phyloP scores from a whole-genome alignment of 2,329 filamentous ascomycete species.

The Zasmidium citrigriseum region DNA sequence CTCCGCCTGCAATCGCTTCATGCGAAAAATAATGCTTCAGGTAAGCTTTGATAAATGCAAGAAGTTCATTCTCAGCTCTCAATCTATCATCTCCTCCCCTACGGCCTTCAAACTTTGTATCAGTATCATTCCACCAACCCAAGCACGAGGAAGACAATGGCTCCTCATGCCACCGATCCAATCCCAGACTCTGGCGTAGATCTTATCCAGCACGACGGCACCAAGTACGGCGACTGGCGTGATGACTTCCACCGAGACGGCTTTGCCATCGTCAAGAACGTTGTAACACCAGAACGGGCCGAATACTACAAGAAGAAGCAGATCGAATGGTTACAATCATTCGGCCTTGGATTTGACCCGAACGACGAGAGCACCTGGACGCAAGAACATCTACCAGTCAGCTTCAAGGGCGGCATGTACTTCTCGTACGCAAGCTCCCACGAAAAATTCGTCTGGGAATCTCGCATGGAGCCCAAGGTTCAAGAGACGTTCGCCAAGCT shows the following conservation, averaged over 20 bases:
- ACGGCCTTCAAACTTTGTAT: too few species aligned
- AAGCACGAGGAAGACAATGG: too few species aligned
- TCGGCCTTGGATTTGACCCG: slow-evolving; percentile 33
- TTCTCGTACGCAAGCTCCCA: slow-evolving; percentile 41
- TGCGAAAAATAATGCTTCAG: neutral
- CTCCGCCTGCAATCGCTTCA: neutral
- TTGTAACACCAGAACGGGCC: slow-evolving; percentile 28
- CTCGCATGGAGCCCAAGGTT: slow-evolving; percentile 42
- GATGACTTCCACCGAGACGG: slow-evolving; percentile 35
- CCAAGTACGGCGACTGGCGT: slow-evolving; percentile 32
- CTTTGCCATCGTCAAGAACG: slow-evolving; percentile 33
- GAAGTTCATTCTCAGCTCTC: neutral
- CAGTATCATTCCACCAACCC: too few species aligned
- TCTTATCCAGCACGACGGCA: slow-evolving; percentile 22
- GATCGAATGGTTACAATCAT: slow-evolving; percentile 35
- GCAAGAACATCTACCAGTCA: slow-evolving; percentile 45
- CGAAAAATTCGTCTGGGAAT: slow-evolving; percentile 49
- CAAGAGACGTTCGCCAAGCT: slow-evolving; percentile 45
- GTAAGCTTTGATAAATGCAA: neutral
- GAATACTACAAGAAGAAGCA: slow-evolving; percentile 33
- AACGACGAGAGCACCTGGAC: slow-evolving; percentile 43
- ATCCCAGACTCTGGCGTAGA: slow-evolving; percentile 21
- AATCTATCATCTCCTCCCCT: too few species aligned
- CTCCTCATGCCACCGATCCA: slow-evolving; percentile 19
- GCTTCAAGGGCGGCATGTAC: slow-evolving; percentile 50